phyloP scores from a whole-genome alignment of 2,329 filamentous ascomycete genomes.

The Cercospora sojina region DNA sequence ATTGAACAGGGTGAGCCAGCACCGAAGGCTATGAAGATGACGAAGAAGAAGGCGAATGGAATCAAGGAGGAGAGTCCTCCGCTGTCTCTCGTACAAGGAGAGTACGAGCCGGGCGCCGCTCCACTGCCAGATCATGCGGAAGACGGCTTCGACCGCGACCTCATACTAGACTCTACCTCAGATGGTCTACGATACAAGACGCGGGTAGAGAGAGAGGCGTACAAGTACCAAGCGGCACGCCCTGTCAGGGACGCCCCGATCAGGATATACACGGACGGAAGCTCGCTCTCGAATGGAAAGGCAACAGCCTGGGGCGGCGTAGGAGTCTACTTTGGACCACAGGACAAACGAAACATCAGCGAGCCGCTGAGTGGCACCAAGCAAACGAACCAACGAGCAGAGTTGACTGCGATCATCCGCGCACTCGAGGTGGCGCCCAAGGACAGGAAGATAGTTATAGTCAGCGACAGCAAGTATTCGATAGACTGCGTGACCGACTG shows the following conservation, averaged over 20 bases:
- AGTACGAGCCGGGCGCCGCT: slow-evolving; percentile 54
- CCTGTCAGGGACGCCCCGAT: slow-evolving; percentile 48
- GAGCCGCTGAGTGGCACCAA: slow-evolving; percentile 70
- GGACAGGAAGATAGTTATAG: slow-evolving; percentile 69
- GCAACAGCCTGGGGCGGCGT: slow-evolving; percentile 58
- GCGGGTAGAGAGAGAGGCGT: slow-evolving; percentile 47
- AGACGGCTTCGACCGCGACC: slow-evolving; percentile 61
- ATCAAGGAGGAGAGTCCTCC: slow-evolving; percentile 30
- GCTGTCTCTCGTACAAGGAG: slow-evolving; percentile 29
- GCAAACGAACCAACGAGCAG: slow-evolving; percentile 96
- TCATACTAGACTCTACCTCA: slow-evolving; percentile 55
- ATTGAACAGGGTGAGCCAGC: slow-evolving; percentile 26
- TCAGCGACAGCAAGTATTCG: slow-evolving; percentile 85
- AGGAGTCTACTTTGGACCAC: slow-evolving; percentile 64
- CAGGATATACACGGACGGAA: slow-evolving; percentile 64
- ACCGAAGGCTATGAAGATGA: slow-evolving; percentile 43
- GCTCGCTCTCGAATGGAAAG: slow-evolving; percentile 59
- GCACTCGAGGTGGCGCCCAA: slow-evolving; percentile 73
- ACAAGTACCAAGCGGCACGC: slow-evolving; percentile 48
- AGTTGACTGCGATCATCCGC: slow-evolving; percentile 82
- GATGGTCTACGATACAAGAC: slow-evolving; percentile 59
- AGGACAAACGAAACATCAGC: slow-evolving; percentile 60
- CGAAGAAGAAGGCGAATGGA: slow-evolving; percentile 39
- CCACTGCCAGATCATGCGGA: slow-evolving; percentile 56
- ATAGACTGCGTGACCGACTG: slow-evolving; percentile 87